These are phyloP conservation scores for Macrotyloma uniflorum DNA, from an alignment of 306 rosid genomes.

Conservation along the genomic window DNA sequence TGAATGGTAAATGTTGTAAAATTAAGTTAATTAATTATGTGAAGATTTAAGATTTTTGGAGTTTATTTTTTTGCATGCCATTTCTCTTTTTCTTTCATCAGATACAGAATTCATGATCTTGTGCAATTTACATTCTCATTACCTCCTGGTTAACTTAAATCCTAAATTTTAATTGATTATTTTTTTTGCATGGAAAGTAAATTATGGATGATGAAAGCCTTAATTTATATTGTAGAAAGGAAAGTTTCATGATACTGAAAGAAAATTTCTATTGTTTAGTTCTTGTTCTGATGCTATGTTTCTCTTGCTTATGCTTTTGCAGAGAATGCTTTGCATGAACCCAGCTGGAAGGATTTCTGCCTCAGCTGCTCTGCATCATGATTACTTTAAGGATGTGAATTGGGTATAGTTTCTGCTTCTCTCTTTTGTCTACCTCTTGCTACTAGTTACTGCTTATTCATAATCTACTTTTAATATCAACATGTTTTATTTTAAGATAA, in stretches of 20 bases:
- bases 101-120: not conserved
- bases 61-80: not conserved
- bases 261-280: not conserved
- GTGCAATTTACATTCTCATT: not conserved
- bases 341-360: slow-evolving; percentile 37
- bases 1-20: too few relatives aligned
- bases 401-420: not conserved
- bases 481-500: too few relatives aligned
- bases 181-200: not conserved
- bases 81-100: not conserved
- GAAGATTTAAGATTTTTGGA: too few relatives aligned
- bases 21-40: too few relatives aligned
- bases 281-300: not conserved
- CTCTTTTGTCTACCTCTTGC: not conserved
- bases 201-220: not conserved
- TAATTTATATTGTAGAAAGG: not conserved
- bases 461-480: not conserved
- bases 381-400: slow-evolving; percentile 11
- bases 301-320: not conserved
- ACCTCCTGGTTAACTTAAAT: not conserved
- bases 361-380: slow-evolving; percentile 17
- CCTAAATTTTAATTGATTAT: not conserved
- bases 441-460: not conserved
- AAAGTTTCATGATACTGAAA: not conserved
- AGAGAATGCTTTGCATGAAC: slow-evolving; percentile 36